Conservation (phyloP, 352 stramenopile species). For the Globisporangium spiculum region DNA sequence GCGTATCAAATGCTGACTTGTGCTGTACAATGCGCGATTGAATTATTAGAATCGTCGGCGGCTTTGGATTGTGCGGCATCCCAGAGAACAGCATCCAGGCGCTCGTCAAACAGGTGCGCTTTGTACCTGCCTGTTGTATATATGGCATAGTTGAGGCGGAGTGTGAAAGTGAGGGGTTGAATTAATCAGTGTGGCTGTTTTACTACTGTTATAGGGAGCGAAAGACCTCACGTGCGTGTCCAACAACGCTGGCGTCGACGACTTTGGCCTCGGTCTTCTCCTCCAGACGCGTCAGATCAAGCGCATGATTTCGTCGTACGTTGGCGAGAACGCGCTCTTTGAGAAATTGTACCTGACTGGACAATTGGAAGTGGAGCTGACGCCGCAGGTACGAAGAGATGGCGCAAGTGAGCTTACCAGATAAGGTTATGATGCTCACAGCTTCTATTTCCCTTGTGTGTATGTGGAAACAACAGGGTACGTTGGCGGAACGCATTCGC, state of each 20-base stretch:
- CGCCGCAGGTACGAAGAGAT: constrained; percentile 72
- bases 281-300: constrained; percentile 95
- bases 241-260: constrained; percentile 94
- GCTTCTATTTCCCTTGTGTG: neutral
- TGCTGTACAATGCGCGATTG: neutral
- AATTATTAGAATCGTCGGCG: constrained; percentile 68
- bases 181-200: neutral
- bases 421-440: neutral
- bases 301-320: constrained; percentile 95
- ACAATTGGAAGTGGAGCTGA: constrained; percentile 95
- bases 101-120: constrained; percentile 64
- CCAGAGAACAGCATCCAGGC: constrained; percentile 89
- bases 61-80: constrained; percentile 91
- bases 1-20: no score
- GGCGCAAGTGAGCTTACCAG: no score
- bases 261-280: constrained; percentile 92
- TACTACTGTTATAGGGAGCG: constrained; percentile 38
- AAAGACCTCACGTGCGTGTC: constrained; percentile 89
- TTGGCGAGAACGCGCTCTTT: constrained; percentile 96
- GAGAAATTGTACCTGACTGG: constrained; percentile 91
- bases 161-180: no score
- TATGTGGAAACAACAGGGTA: constrained; percentile 48
- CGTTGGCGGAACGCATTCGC: constrained; percentile 90
- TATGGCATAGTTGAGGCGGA: neutral
- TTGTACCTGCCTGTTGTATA: neutral